Evolutionary conservation across 2,329 filamentous ascomycete species (phyloP), one percentile per base, ranked within the genome.

Genomic region (Ophiostoma fasciatum): DNA sequence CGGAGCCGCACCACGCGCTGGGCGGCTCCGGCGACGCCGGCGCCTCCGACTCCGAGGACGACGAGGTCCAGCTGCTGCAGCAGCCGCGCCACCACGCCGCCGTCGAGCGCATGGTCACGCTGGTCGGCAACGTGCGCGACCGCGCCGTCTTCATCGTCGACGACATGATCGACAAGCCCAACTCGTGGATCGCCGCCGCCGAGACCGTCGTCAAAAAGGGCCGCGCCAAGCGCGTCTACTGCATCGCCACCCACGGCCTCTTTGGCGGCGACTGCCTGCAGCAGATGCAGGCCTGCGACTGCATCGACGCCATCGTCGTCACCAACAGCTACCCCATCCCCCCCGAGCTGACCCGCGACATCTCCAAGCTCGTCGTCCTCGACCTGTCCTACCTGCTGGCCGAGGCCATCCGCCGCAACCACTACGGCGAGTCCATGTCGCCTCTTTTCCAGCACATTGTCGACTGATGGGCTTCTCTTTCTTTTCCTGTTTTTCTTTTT

Each of bases 81-180:
- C 74, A 10, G 10, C 27, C 23, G 14, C 32, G 35, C 10, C 73
- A 79, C 48, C 76, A 88, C 46, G 74, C 79, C 10, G 77, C 79
- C 42, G 66, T 88, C 17, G 90, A 98, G 61, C 85, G 87, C 51
- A 94, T 88, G 64, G 92, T 98, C 49, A 98, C 90, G 0, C 67
- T 98, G n/a, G 90, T 98, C 12, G 90, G 90, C 42, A 83, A 96
- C 49, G 90, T 98, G 41, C 80, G 77, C 51, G 76, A 83, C 52
- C 75, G 83, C 40, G 78, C 83, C 0, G 90, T 96, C 36, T 80
- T 98, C 53, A 85, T 98, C 42, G 82, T 98, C 33, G 90, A 98
- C 55, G 90, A 98, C 55, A 96, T 98, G 82, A 94, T 98, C 51
- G 90, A 98, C 61, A 94, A 94, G 62, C 78, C 85, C 9, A 83